Percentiles rank a stretch among this genome's conserved stretches.
These are phyloP conservation scores for Candida jianshihensis DNA, from an alignment of 805 yeast species.

Conservation along the genomic window DNA sequence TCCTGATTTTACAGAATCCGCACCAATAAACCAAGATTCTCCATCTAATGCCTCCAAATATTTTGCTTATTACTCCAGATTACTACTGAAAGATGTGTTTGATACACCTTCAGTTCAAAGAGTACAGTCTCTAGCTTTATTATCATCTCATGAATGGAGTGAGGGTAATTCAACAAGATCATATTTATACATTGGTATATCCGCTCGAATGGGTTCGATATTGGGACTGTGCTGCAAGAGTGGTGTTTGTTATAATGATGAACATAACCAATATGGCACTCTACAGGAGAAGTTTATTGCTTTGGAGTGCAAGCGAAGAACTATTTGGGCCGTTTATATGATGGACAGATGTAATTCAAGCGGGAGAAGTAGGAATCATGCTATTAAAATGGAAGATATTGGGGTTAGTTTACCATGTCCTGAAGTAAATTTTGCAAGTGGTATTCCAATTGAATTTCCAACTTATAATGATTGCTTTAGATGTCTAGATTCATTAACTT, in stretches of 20 bases:
- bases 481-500: conserved; percentile 12
- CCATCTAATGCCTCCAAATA: conserved; percentile 31
- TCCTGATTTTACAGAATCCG: conserved; percentile 15
- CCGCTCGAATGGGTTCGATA: conserved; percentile 33
- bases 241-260: conserved; percentile 16
- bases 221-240: conserved; percentile 25
- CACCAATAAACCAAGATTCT: conserved; percentile 3
- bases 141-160: conserved; percentile 37
- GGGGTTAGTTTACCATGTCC: conserved; percentile 26
- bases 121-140: conserved; percentile 30
- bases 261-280: background rate
- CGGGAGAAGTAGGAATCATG: conserved; percentile 28
- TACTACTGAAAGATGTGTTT: conserved; percentile 26
- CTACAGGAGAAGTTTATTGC: conserved; percentile 14
- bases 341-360: conserved; percentile 35
- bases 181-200: conserved; percentile 33
- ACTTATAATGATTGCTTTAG: conserved; percentile 7
- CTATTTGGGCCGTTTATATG: conserved; percentile 36
- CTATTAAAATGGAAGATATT: conserved; percentile 29
- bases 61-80: conserved; percentile 34
- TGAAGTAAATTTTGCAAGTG: conserved; percentile 27
- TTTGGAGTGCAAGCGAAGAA: conserved; percentile 28
- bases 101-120: conserved; percentile 33
- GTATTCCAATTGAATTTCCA: conserved; percentile 14
- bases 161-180: conserved; percentile 32